These are phyloP conservation scores for Rhynchospora pubera DNA, from an alignment of 176 grass and related monocot species.

Conservation along the genomic window DNA sequence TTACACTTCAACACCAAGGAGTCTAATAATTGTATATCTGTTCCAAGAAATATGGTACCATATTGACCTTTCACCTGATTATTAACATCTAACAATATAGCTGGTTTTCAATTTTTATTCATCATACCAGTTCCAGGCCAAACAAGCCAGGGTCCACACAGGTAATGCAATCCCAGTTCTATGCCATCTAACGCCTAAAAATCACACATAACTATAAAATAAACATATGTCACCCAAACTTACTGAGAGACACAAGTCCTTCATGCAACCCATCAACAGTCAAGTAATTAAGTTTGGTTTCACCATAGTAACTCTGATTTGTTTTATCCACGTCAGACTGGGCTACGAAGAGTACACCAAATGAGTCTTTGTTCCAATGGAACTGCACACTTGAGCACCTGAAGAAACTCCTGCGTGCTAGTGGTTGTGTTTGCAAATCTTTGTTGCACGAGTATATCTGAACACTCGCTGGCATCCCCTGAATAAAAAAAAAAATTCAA, in stretches of 20 bases:
- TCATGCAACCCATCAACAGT: slow-evolving; percentile 76
- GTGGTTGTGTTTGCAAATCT: slow-evolving; percentile 63
- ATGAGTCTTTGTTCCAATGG: slow-evolving; percentile 70
- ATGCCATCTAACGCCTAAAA: neutral
- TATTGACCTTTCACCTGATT: neutral
- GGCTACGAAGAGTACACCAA: slow-evolving; percentile 66
- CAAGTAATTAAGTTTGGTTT: slow-evolving; percentile 94
- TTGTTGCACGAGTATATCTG: slow-evolving; percentile 85
- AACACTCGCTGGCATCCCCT: slow-evolving; percentile 76
- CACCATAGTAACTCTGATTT: slow-evolving; percentile 98
- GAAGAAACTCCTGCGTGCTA: slow-evolving; percentile 85
- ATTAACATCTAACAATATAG: neutral
- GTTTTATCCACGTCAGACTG: slow-evolving; percentile 95
- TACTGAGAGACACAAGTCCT: slow-evolving; percentile 87
- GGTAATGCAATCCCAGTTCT: neutral
- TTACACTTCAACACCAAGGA: neutral
- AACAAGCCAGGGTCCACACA: neutral
- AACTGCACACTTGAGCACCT: slow-evolving; percentile 71
- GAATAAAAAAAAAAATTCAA: neutral
- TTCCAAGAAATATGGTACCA: neutral
- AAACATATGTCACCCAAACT: slow-evolving; percentile 18
- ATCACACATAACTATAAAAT: neutral
- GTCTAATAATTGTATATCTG: neutral
- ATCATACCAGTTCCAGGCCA: neutral
- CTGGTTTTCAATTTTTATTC: neutral